These are phyloP conservation scores for Claviceps maximensis DNA, from an alignment of 2,329 filamentous ascomycete genomes.

Conservation along the genomic window DNA sequence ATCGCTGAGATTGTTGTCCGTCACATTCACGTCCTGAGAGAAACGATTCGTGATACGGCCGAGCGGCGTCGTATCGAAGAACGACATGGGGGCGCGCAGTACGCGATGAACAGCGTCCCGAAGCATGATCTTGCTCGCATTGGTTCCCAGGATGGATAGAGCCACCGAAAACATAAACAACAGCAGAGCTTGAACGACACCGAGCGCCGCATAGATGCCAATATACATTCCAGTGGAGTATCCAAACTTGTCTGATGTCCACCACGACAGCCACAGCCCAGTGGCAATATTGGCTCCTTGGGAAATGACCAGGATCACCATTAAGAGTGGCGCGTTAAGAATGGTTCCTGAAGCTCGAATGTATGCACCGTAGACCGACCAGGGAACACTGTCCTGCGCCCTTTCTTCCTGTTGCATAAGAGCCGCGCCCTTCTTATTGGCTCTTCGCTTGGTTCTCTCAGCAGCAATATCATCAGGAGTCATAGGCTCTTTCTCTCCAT, in stretches of 20 bases:
- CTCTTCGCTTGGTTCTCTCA: constrained; percentile 30
- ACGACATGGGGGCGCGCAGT: constrained; percentile 64
- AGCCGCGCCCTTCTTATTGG: constrained; percentile 43
- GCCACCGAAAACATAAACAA: constrained; percentile 71
- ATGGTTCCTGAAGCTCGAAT: constrained; percentile 61
- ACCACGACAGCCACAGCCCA: constrained; percentile 86
- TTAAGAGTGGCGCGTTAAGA: constrained; percentile 51
- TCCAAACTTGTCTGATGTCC: constrained; percentile 69
- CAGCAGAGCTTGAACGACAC: constrained; percentile 54
- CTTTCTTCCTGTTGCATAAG: constrained; percentile 65
- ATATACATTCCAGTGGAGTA: constrained; percentile 59
- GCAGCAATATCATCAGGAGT: constrained; percentile 20
- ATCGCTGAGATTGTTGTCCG: constrained; percentile 87
- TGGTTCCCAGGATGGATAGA: constrained; percentile 68
- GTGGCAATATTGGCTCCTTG: constrained; percentile 81
- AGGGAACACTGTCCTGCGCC: constrained; percentile 63
- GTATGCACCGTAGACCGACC: constrained; percentile 68
- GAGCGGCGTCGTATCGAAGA: constrained; percentile 93
- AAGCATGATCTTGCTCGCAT: constrained; percentile 70
- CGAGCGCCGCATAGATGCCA: constrained; percentile 57
- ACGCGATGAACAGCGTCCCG: constrained; percentile 67
- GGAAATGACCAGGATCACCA: constrained; percentile 51
- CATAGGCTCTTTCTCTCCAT: constrained; percentile 35
- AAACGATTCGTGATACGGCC: constrained; percentile 95
- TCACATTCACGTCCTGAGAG: constrained; percentile 86